These are phyloP conservation scores for Trichosporon sp. DNA, from an alignment of 1,284 basidiomycete species.

Conservation along the genomic window DNA sequence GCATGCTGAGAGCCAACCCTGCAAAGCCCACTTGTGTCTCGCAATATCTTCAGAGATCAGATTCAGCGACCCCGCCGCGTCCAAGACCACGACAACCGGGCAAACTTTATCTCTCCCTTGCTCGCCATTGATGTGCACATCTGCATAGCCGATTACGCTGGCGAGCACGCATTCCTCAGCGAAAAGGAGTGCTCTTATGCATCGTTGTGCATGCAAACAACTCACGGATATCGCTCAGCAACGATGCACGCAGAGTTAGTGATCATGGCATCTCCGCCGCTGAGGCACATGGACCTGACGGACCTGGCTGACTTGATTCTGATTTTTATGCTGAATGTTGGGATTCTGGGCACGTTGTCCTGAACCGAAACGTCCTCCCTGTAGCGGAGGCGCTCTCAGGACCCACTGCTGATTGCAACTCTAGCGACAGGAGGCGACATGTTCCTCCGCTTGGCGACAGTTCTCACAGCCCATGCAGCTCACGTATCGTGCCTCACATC, in stretches of 20 bases:
- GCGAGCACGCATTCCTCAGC: background rate
- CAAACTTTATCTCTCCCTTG: slow-evolving; percentile 1
- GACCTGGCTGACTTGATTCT: background rate
- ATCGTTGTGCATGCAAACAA: background rate
- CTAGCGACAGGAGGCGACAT: background rate
- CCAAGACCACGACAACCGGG: background rate
- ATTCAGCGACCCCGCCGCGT: background rate
- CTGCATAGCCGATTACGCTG: background rate
- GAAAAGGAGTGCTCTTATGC: too few species aligned
- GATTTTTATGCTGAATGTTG: background rate
- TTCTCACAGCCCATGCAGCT: background rate
- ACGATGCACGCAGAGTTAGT: background rate
- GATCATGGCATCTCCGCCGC: background rate
- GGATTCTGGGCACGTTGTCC: background rate
- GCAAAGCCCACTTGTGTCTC: slow-evolving; percentile 3
- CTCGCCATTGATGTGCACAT: background rate
- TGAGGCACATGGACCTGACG: background rate
- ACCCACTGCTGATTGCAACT: background rate
- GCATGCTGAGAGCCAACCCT: background rate
- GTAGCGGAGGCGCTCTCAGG: background rate
- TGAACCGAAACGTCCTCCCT: background rate
- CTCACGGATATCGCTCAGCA: background rate
- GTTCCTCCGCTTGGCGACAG: background rate
- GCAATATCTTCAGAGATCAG: slow-evolving; percentile 1
- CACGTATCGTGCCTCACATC: background rate